Evolutionary conservation across 768 basidiomycete species (phyloP).

Genomic region (Boletus rufocinnamomeus): DNA sequence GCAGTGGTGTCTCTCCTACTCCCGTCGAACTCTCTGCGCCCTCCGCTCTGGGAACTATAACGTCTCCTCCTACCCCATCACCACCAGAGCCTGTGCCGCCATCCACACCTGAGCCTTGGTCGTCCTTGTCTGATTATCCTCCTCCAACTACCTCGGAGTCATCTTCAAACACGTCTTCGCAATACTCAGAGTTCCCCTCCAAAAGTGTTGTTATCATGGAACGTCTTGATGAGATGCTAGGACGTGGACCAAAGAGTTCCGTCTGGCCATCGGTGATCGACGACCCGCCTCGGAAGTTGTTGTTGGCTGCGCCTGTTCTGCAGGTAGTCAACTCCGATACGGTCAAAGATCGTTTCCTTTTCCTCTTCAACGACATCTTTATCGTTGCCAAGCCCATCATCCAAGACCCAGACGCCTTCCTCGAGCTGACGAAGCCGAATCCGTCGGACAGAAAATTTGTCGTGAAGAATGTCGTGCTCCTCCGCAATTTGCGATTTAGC

Average conservation of each 20-base stretch:
- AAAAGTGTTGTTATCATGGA: slow-evolving; percentile 63
- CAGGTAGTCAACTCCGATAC: slow-evolving; percentile 95
- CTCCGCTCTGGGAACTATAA: slow-evolving; percentile 30
- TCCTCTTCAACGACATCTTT: slow-evolving; percentile 95
- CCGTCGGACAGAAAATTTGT: slow-evolving; percentile 74
- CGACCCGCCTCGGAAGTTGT: slow-evolving; percentile 82
- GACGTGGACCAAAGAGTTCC: slow-evolving; percentile 57
- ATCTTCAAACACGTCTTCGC: slow-evolving; percentile 72
- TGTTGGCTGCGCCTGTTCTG: slow-evolving; percentile 82
- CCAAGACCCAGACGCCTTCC: slow-evolving; percentile 62
- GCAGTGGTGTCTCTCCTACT: slow-evolving; percentile 23
- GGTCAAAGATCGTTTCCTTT: slow-evolving; percentile 93
- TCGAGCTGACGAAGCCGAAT: slow-evolving; percentile 58
- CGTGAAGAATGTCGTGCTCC: slow-evolving; percentile 86
- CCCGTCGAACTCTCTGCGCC: slow-evolving; percentile 22
- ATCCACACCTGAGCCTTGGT: slow-evolving; percentile 76
- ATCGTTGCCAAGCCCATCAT: slow-evolving; percentile 90
- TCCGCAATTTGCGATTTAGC: slow-evolving; percentile 67
- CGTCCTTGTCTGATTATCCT: slow-evolving; percentile 72
- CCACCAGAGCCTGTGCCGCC: slow-evolving; percentile 60
- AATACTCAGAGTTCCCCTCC: slow-evolving; percentile 51
- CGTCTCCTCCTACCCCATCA: slow-evolving; percentile 44
- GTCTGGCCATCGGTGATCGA: slow-evolving; percentile 71
- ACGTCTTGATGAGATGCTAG: slow-evolving; percentile 69
- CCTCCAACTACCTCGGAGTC: slow-evolving; percentile 71